A percentile compares a stretch with the other conserved stretches of the same genome.
These are phyloP conservation scores for Leucaena leucocephala DNA, from an alignment of 306 rosid species.

Conservation along the genomic window DNA sequence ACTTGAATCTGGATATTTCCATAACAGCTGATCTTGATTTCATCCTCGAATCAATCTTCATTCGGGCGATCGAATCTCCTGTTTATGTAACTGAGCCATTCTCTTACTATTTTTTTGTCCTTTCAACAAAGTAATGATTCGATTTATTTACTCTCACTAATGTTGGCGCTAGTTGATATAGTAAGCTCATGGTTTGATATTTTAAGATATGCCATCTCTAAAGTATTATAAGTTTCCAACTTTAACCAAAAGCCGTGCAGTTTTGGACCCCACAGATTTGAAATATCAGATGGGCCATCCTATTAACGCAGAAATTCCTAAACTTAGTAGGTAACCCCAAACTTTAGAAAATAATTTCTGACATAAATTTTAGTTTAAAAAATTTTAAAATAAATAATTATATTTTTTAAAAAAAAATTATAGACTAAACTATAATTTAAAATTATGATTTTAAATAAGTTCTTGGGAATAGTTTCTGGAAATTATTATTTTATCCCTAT, in stretches of 20 bases:
- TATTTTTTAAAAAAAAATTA: too few species aligned
- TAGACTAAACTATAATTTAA: too few species aligned
- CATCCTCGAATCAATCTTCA: not conserved
- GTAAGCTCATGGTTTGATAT: too few species aligned
- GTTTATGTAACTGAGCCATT: not conserved
- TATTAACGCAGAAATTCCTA: not conserved
- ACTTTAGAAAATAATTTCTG: too few species aligned
- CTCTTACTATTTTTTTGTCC: not conserved
- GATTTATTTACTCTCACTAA: not conserved
- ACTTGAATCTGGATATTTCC: slow-evolving; percentile 9
- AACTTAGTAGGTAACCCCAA: too few species aligned
- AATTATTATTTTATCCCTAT: too few species aligned
- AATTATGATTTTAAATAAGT: too few species aligned
- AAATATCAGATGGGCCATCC: slow-evolving; percentile 1
- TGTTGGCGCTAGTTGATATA: not conserved
- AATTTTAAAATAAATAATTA: too few species aligned
- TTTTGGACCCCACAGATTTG: slow-evolving; percentile 1
- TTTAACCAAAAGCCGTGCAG: slow-evolving; percentile 8
- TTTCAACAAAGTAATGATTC: slow-evolving; percentile 5
- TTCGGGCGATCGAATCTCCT: not conserved
- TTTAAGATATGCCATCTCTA: not conserved
- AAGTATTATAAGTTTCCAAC: not conserved
- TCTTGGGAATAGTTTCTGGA: too few species aligned
- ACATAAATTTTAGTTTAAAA: too few species aligned
- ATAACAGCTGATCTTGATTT: slow-evolving; percentile 4